phyloP scores from a whole-genome alignment of 1,284 basidiomycete species.

The Tilletia setariae region DNA sequence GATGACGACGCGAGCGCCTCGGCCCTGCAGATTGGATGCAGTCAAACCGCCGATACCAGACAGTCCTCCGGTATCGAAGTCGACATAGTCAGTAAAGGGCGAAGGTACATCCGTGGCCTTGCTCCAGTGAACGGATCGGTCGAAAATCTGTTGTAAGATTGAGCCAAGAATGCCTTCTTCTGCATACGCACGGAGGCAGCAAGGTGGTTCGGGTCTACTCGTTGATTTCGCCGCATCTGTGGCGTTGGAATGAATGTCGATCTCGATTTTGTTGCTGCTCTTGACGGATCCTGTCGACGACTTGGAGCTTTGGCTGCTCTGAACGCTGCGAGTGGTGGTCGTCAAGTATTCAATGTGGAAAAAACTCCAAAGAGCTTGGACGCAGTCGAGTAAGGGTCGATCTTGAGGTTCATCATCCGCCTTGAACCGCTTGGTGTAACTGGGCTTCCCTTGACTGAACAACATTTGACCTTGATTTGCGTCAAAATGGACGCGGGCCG shows the following conservation, averaged over 20 bases:
- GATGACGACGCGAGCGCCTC: too few species aligned
- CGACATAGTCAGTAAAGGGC: conserved; percentile 85
- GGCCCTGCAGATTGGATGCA: too few species aligned
- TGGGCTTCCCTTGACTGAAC: conserved; percentile 89
- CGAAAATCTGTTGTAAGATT: conserved; percentile 72
- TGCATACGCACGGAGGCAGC: conserved; percentile 29
- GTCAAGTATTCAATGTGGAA: too few species aligned
- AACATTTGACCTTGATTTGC: conserved; percentile 89
- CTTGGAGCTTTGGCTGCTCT: too few species aligned
- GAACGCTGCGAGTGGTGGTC: too few species aligned
- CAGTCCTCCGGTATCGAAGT: conserved; percentile 87
- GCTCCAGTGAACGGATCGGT: conserved; percentile 84
- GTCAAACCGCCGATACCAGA: too few species aligned
- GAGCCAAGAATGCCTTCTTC: conserved; percentile 30
- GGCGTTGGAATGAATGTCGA: conserved; percentile 70
- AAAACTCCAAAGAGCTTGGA: conserved; percentile 73
- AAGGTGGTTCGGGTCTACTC: conserved; percentile 71
- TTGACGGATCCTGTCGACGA: too few species aligned
- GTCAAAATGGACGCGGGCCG: conserved; percentile 81
- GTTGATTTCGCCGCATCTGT: conserved; percentile 46
- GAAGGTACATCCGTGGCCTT: conserved; percentile 76
- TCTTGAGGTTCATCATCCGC: conserved; percentile 94
- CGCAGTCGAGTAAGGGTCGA: conserved; percentile 74
- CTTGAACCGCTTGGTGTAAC: conserved; percentile 88
- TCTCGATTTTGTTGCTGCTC: too few species aligned